Evolutionary conservation across 169 alveolate genomes (phyloP).

Genomic region (Eimeria praecox): DNA sequence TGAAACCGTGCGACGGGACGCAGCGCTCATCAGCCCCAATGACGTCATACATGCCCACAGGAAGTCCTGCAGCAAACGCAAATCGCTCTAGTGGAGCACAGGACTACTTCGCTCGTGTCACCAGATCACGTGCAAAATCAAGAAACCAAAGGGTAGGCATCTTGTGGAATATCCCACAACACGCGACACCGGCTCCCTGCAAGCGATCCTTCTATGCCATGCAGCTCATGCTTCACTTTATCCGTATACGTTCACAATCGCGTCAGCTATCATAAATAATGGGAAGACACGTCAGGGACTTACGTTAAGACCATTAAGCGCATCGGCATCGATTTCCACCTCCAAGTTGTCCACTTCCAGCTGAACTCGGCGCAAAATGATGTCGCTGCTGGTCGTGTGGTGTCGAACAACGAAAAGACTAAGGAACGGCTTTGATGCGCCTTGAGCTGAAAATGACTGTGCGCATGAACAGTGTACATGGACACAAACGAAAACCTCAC

Average conservation of each 20-base stretch:
- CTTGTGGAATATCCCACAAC: neutral
- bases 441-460: slow-evolving; percentile 59
- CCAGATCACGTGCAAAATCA: neutral
- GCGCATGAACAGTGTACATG: neutral
- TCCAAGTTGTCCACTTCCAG: slow-evolving; percentile 89
- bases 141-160: neutral
- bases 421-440: slow-evolving; percentile 84
- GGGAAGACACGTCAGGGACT: neutral
- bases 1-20: slow-evolving; percentile 57
- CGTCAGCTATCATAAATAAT: neutral
- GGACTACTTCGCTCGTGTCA: neutral
- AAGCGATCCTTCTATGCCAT: neutral
- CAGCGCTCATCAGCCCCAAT: slow-evolving; percentile 69
- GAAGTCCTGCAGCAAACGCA: slow-evolving; percentile 55
- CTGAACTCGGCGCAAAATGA: slow-evolving; percentile 88
- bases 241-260: neutral
- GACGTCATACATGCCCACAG: slow-evolving; percentile 77
- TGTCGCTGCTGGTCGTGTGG: slow-evolving; percentile 88
- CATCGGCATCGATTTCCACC: slow-evolving; percentile 87
- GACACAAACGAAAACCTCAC: neutral
- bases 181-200: neutral
- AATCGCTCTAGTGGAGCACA: neutral
- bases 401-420: slow-evolving; percentile 90
- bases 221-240: neutral
- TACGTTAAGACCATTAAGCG: slow-evolving; percentile 81